Evolutionary conservation across 768 basidiomycete species (phyloP), one percentile per base, ranked within the genome.

Genomic region (Trametes punicea): DNA sequence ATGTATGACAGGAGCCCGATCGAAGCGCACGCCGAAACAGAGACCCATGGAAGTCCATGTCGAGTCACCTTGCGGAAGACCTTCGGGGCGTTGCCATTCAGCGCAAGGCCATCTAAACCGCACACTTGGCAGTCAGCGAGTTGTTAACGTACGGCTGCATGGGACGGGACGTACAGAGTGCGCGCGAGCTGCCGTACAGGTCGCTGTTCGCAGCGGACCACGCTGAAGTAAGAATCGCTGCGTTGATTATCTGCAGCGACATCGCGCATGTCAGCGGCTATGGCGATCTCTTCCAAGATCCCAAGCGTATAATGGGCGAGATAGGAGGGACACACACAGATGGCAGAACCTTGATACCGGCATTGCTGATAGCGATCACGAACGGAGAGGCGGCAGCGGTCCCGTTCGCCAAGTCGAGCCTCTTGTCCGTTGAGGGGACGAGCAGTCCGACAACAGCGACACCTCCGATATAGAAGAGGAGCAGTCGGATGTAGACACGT

Each of bases 301-400:
- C n/a, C n/a, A n/a, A n/a, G n/a, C n/a, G n/a, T 15, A 36, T 36
- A n/a, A 46, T 21, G 31, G 11, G 16, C 13, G 3, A 33, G 21
- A 8, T 33, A 29, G 27, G 48, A 31, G 16, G 6, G 6, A 10
- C 20, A 58, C 74, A 18, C 56, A 75, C 78, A 36, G 74, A 75
- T 3, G 84, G 82, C 0, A 84, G 69, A n/a, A 70, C 76, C 47
- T 75, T 81, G 71, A 86, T 84, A 7, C 83, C 85, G 5, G 83
- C 81, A 23, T 65, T 61, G n/a, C 68, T 66, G 56, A 78, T 77
- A 6, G 82, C 84, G 42, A 85, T 81, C 56, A 84, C 83, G 66
- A 82, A 84, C 3, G 83, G 77, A 45, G 78, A 77, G 4, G 73
- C 74, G 10, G 76, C 70, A 30, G 80, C 79, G 34, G 74, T 76